A percentile compares a stretch with the other conserved stretches of the same genome.
Evolutionary conservation across 352 stramenopile genomes (phyloP).

Genomic region (Phytophthora vignae): DNA sequence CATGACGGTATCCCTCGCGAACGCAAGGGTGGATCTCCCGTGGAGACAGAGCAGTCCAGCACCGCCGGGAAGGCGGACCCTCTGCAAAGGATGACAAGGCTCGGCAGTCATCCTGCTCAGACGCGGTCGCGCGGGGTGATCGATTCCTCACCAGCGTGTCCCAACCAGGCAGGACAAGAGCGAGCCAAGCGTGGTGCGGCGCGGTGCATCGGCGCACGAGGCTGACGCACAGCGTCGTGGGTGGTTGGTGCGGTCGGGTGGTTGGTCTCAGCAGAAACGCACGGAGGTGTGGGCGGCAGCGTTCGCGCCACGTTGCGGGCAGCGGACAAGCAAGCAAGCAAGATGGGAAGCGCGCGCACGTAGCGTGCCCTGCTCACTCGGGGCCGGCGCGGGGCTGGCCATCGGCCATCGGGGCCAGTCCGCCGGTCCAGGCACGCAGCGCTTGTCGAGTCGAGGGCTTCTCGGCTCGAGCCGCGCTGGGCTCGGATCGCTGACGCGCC

Average conservation of each 20-base stretch:
- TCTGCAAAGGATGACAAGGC: too few relatives aligned
- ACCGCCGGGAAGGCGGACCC: constrained; percentile 2
- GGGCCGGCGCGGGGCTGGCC: not conserved
- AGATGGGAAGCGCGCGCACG: not conserved
- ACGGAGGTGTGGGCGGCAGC: not conserved
- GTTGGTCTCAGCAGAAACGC: not conserved
- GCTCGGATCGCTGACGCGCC: not conserved
- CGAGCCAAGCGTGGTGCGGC: too few relatives aligned
- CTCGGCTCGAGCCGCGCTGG: not conserved
- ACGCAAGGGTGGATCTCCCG: constrained; percentile 11
- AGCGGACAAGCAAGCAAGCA: too few relatives aligned
- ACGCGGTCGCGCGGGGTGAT: not conserved
- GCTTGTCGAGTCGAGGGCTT: too few relatives aligned
- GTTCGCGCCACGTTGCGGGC: too few relatives aligned
- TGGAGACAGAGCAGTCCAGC: constrained; percentile 9
- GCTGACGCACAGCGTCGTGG: not conserved
- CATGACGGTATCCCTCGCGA: not conserved
- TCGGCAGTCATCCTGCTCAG: not conserved
- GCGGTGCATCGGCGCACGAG: too few relatives aligned
- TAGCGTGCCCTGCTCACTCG: constrained; percentile 9
- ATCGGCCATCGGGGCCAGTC: not conserved
- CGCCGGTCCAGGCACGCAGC: too few relatives aligned
- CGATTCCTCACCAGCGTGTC: constrained; percentile 23
- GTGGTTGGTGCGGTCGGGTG: not conserved
- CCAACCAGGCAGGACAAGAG: constrained; percentile 1